Conservation (phyloP, 1,284 basidiomycete species). For the Wallemia hederae region DNA sequence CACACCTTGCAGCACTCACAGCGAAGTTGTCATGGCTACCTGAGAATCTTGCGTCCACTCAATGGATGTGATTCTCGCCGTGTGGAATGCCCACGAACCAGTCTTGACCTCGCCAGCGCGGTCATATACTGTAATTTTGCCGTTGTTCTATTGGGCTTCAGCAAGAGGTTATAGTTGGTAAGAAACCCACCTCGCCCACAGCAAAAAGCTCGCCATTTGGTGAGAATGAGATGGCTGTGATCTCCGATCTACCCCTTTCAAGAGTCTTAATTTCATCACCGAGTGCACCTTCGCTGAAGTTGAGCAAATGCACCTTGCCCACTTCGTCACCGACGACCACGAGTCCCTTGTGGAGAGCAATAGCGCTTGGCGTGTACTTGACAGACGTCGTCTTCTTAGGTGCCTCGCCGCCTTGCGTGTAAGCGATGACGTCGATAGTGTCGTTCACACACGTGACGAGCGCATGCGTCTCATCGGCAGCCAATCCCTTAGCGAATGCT, state of each 20-base stretch:
- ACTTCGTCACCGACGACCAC: slow-evolving; percentile 53
- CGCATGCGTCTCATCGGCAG: neutral
- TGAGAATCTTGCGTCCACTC: slow-evolving; percentile 42
- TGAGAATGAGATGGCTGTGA: slow-evolving; percentile 55
- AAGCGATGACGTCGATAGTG: neutral
- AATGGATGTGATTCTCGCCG: slow-evolving; percentile 47
- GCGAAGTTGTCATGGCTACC: slow-evolving; percentile 54
- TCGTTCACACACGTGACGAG: neutral
- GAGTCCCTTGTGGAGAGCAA: slow-evolving; percentile 10
- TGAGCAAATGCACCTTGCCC: slow-evolving; percentile 37
- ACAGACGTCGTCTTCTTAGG: slow-evolving; percentile 12
- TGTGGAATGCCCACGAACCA: slow-evolving; percentile 64
- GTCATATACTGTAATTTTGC: slow-evolving; percentile 52
- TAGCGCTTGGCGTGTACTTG: slow-evolving; percentile 25
- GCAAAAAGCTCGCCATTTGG: slow-evolving; percentile 44
- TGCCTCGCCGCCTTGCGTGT: neutral
- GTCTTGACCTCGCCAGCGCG: slow-evolving; percentile 24
- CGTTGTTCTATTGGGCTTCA: slow-evolving; percentile 25
- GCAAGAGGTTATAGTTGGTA: neutral
- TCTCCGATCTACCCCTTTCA: slow-evolving; percentile 35
- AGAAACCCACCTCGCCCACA: slow-evolving; percentile 37
- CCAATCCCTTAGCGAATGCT: neutral
- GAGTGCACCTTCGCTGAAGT: slow-evolving; percentile 31
- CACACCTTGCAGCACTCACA: slow-evolving; percentile 15
- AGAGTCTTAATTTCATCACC: slow-evolving; percentile 28